phyloP scores from a whole-genome alignment of 305 asterid genomes.

The Solanum hybrid region DNA sequence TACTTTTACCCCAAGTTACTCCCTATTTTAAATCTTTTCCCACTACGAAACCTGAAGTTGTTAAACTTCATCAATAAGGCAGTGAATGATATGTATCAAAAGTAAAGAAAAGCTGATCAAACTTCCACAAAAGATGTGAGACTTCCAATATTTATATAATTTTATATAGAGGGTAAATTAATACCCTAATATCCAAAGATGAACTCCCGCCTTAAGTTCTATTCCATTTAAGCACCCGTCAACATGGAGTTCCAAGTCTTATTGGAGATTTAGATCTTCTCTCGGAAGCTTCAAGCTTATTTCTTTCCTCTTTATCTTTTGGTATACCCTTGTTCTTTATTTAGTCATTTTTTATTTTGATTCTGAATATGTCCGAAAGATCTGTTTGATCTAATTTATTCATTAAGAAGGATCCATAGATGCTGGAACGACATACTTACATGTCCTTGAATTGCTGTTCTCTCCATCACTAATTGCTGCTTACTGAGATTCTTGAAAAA shows the following conservation, averaged over 20 bases:
- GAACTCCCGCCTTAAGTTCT: neutral
- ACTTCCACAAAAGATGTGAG: neutral
- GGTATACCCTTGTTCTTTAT: neutral
- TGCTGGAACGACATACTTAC: neutral
- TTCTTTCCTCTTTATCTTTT: neutral
- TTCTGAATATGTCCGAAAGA: neutral
- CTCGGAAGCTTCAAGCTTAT: neutral
- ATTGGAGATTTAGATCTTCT: neutral
- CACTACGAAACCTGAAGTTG: neutral
- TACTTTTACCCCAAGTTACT: neutral
- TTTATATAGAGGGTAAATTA: neutral
- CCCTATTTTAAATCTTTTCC: neutral
- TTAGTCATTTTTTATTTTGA: neutral
- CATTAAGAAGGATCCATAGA: neutral
- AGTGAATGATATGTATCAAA: neutral
- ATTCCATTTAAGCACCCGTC: neutral
- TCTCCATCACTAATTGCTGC: neutral
- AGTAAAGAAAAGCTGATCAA: neutral
- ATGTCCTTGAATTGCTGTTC: neutral
- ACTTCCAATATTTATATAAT: neutral
- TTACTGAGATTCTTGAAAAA: neutral
- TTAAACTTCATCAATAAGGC: neutral
- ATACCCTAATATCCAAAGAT: neutral
- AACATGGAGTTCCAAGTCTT: neutral
- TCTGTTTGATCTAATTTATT: neutral